Percentiles rank a stretch among this genome's conserved stretches.
Conservation (phyloP, 371 early-diverging fungal species). For the Mucor plumbeus region DNA sequence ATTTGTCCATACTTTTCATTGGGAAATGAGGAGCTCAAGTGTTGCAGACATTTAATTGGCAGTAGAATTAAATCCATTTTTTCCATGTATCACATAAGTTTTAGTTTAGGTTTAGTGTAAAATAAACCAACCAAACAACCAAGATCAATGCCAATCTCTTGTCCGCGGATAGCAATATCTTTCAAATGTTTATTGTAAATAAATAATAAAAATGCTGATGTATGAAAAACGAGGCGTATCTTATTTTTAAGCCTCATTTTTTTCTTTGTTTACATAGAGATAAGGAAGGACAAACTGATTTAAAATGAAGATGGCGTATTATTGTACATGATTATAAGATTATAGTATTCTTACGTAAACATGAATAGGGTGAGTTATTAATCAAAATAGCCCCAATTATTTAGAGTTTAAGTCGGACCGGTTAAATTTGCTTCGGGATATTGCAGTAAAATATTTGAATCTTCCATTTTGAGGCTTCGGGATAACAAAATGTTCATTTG, state of each 20-base stretch:
- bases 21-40: conserved; percentile 3
- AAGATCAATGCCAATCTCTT: not conserved
- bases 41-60: not conserved
- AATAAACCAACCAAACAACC: too few relatives aligned
- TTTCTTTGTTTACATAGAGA: not conserved
- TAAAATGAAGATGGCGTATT: too few relatives aligned
- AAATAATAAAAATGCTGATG: not conserved
- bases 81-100: not conserved
- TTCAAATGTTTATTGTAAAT: not conserved
- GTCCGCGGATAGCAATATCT: not conserved
- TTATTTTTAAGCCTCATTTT: not conserved
- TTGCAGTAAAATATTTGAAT: conserved; percentile 5
- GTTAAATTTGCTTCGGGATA: conserved; percentile 11
- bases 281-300: not conserved
- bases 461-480: conserved; percentile 3
- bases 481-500: not conserved
- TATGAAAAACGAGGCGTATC: not conserved
- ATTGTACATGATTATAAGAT: not conserved
- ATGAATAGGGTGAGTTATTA: conserved; percentile 9
- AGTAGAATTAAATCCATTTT: not conserved
- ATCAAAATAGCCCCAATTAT: conserved; percentile 8
- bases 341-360: conserved; percentile 8
- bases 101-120: not conserved
- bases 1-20: conserved; percentile 1
- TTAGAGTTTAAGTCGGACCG: conserved; percentile 17